Base-by-base conservation (phyloP, 2,329 filamentous ascomycete species). In the Colletotrichum gloeosporioides region DNA sequence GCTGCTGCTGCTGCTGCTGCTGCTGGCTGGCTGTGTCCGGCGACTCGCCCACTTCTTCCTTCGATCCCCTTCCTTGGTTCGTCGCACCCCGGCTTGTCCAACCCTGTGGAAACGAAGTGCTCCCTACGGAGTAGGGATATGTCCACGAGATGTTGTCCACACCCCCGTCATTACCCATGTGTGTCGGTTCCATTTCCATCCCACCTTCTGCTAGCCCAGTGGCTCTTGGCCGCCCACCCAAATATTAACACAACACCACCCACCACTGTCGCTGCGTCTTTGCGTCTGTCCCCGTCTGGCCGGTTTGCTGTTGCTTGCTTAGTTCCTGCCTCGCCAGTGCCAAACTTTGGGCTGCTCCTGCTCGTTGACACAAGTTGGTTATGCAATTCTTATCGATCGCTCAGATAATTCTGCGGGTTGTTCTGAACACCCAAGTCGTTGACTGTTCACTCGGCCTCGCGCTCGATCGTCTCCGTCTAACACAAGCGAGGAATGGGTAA, bases 41-140 rank as follows among this genome's bases (percentile, higher is more conserved):
- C 65, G 64, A 76, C 69, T 64, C 64, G 64, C 73, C 73, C 70
- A 65, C 73, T 73, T 76, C 70, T 73, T 76, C 64, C 70, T 73
- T 76, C 73, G 73, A 73, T 76, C 63, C 70, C 73, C 64, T 76
- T 69, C 73, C 64, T 68, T 69, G 73, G 73, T 76, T 76, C 73
- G 70, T 68, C 34, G 64, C 70, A 76, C 73, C 73, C 73, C 57
- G 70, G 73, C 63, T 73, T 67, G 73, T 64, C 70, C 70, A 73
- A 76, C 70, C 63, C 73, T 73, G 73, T 76, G 70, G 73, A 76
- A 76, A 76, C 70, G 64, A 73, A 69, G 44, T 32, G 64, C 73
- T 76, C 70, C 70, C 64, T 76, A 76, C 64, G 39, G 25, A 44
- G 73, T 76, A 76, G 73, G 73, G 73, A 76, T 76, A 36, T 69